Base-by-base conservation (phyloP, 164 flowering plant genomes). In the Sextonia rubra region DNA sequence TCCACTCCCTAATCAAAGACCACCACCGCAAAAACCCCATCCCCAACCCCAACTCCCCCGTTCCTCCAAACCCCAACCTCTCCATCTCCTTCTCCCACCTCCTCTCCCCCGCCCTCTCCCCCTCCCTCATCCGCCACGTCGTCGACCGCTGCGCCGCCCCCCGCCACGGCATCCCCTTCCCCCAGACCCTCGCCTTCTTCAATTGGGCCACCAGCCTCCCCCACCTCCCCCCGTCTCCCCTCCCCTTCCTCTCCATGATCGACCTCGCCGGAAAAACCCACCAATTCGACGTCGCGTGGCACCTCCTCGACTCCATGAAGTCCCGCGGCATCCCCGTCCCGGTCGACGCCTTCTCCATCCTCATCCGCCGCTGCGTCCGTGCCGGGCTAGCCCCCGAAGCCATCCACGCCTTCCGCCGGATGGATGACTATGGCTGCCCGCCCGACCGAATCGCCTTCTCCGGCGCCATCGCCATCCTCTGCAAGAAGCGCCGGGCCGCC, bases 301-400 rank as follows among this genome's bases (percentile, higher is more conserved):
- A 85, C 58, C 64, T 91, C 23, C 83, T 95, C 6, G 88, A 88
- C 70, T 65, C 65, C 27, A 93, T 95, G 99, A 85, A 80, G 67
- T 29, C 76, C 0, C 76, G 82, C 20, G 66, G 68, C 1, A 75
- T 90, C 0, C 81, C 81, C 20, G 83, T 95, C n/a, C 77, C 87
- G 0, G 44, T 83, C 2, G 86, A 83, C 49, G 84, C 92, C 0
- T 93, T 95, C 76, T 75, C 86, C 12, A 78, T 82, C 17, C 81
- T 95, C 32, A 77, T 93, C 22, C 81, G 96, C 26, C 80, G 99
- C 1, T 95, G 90, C 69, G 91, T 88, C 29, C 83, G 91, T 26
- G 94, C 99, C 0, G 98, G 99, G 47, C 64, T 94, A 78, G 89
- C 87, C 9, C 86, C 90, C 5, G 98, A 95, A 79, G 99, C 96